Percentiles rank a stretch among this genome's conserved stretches.
Conservation (phyloP, 768 basidiomycete species). For the Neoboletus subvelutipes region DNA sequence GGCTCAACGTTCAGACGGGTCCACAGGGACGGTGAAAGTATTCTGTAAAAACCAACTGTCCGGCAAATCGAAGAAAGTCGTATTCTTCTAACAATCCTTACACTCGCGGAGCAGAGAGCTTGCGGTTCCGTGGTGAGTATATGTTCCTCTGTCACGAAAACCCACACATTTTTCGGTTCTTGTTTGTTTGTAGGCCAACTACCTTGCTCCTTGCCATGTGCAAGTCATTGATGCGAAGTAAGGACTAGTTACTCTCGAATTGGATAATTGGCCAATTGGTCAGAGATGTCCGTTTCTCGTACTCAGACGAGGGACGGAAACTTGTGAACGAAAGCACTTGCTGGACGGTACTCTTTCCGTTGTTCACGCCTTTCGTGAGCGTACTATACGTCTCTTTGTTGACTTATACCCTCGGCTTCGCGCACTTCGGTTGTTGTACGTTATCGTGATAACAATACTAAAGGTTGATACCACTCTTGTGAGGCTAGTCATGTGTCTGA, state of each 20-base stretch:
- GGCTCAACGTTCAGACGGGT: conserved; percentile 44
- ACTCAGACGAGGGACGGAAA: neutral
- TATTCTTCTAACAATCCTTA: conserved; percentile 40
- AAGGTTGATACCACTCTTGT: neutral
- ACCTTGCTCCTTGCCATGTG: neutral
- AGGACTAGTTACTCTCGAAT: neutral
- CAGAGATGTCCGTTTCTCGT: neutral
- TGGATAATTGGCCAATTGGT: neutral
- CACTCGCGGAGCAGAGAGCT: too few species aligned
- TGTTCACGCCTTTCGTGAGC: neutral
- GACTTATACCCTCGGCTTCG: neutral
- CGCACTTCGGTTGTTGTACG: neutral
- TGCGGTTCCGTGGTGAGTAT: neutral
- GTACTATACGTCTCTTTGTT: neutral
- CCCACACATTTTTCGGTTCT: neutral
- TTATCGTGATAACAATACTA: neutral
- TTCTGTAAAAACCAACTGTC: conserved; percentile 30
- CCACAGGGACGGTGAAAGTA: conserved; percentile 38
- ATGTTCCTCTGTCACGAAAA: neutral
- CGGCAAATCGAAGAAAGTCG: conserved; percentile 43
- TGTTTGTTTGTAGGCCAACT: neutral
- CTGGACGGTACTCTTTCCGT: neutral
- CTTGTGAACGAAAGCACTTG: neutral
- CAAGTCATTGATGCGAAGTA: neutral
- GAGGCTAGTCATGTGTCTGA: neutral